Percentiles rank a stretch among this genome's conserved stretches.
These are phyloP conservation scores for Sordariomycetes sp. DNA, from an alignment of 2,329 filamentous ascomycete genomes.

Conservation along the genomic window DNA sequence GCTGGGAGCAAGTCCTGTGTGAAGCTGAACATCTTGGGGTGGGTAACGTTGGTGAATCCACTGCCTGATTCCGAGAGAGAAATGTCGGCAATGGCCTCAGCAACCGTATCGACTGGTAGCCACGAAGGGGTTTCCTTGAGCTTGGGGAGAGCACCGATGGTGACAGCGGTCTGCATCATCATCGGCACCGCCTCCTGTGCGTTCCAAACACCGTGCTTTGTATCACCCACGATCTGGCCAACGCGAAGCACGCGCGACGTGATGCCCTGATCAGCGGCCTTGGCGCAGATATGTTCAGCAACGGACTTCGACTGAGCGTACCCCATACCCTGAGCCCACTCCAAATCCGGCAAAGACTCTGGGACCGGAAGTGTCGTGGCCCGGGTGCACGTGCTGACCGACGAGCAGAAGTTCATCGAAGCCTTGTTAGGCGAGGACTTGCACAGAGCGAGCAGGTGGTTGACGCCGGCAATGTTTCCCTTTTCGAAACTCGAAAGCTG, in stretches of 20 bases:
- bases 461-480: conserved; percentile 33
- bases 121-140: conserved; percentile 33
- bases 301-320: conserved; percentile 32
- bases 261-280: conserved; percentile 18
- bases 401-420: conserved; percentile 42
- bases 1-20: conserved; percentile 38
- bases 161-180: conserved; percentile 37
- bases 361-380: conserved; percentile 23
- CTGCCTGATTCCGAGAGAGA: conserved; percentile 11
- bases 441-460: conserved; percentile 33
- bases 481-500: conserved; percentile 37
- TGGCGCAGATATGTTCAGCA: conserved; percentile 24
- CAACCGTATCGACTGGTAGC: conserved; percentile 32
- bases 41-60: conserved; percentile 34
- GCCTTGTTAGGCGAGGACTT: conserved; percentile 9
- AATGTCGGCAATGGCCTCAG: conserved; percentile 21
- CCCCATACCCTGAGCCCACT: conserved; percentile 33
- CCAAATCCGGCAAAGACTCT: conserved; percentile 22
- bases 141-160: conserved; percentile 34
- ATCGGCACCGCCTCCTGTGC: conserved; percentile 41
- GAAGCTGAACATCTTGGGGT: conserved; percentile 40
- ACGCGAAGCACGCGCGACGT: conserved; percentile 29
- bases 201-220: conserved; percentile 38
- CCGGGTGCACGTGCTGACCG: conserved; percentile 30
- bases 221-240: conserved; percentile 42